Conservation (phyloP, 1,139 yeast genomes). For the Neolecta irregularis region DNA sequence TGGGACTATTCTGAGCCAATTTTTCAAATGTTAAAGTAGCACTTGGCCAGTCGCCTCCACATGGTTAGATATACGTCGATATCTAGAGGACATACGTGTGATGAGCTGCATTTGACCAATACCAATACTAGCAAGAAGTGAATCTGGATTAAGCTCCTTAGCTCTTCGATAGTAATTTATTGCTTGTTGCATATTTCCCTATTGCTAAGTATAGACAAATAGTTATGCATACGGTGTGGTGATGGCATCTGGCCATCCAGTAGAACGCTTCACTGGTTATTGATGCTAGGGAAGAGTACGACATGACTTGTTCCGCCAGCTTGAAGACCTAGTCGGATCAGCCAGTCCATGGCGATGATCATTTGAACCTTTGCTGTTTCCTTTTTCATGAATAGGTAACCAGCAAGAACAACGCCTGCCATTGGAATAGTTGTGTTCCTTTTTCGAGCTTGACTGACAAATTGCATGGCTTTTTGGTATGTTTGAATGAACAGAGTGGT, state of each 20-base stretch:
- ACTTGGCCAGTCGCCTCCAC: conserved; percentile 57
- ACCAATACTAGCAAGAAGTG: conserved; percentile 60
- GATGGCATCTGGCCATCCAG: conserved; percentile 74
- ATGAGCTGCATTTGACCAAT: conserved; percentile 72
- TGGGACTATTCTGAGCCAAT: conserved; percentile 49
- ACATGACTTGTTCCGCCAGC: conserved; percentile 39
- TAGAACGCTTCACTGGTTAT: conserved; percentile 64
- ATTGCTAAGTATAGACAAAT: not conserved
- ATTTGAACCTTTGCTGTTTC: too few relatives aligned
- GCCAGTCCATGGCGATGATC: too few relatives aligned
- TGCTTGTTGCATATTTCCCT: conserved; percentile 48
- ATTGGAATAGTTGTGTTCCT: conserved; percentile 26
- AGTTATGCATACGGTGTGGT: conserved; percentile 22
- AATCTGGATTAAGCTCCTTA: conserved; percentile 18
- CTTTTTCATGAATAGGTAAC: conserved; percentile 45
- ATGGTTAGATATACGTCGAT: not conserved
- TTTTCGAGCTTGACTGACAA: conserved; percentile 27
- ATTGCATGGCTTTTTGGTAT: conserved; percentile 25
- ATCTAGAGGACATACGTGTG: conserved; percentile 17
- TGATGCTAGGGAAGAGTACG: conserved; percentile 26
- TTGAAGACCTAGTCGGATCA: conserved; percentile 43
- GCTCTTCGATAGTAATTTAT: conserved; percentile 61
- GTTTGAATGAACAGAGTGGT: conserved; percentile 23
- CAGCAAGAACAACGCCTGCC: conserved; percentile 34
- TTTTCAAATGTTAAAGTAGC: conserved; percentile 75